Evolutionary conservation across 2,329 filamentous ascomycete species (phyloP).

Genomic region (Hymenoscyphus occultus): DNA sequence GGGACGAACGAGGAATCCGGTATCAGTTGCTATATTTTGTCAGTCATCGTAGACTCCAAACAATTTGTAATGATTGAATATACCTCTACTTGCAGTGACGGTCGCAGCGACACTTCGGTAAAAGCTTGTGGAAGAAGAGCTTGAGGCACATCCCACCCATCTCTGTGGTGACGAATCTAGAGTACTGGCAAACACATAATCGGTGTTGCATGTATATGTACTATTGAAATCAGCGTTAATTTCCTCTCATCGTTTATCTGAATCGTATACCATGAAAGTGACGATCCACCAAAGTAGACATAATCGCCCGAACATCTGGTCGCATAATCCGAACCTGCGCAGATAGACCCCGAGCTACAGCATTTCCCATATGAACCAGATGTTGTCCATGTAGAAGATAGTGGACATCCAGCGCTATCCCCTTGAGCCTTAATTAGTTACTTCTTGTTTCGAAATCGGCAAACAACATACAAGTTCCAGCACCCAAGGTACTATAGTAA

Average conservation of each 20-base stretch:
- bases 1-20: neutral
- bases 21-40: neutral
- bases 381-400: slow-evolving; percentile 7
- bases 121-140: slow-evolving; percentile 3
- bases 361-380: slow-evolving; percentile 11
- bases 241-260: neutral
- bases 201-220: slow-evolving; percentile 10
- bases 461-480: slow-evolving; percentile 11
- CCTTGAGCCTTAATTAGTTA: slow-evolving; percentile 2
- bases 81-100: neutral
- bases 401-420: slow-evolving; percentile 2
- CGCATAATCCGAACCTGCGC: slow-evolving; percentile 4
- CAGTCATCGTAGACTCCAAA: neutral
- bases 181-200: slow-evolving; percentile 6
- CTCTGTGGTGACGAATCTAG: neutral
- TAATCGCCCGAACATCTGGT: slow-evolving; percentile 8
- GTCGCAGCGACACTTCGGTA: slow-evolving; percentile 3
- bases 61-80: neutral
- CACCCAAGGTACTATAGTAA: slow-evolving; percentile 8
- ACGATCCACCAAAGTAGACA: neutral
- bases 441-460: neutral
- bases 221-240: neutral
- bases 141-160: slow-evolving; percentile 10
- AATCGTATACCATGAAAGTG: neutral
- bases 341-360: slow-evolving; percentile 1